Conservation (phyloP, 106 monocot species). For the Apostasia ramifera region DNA sequence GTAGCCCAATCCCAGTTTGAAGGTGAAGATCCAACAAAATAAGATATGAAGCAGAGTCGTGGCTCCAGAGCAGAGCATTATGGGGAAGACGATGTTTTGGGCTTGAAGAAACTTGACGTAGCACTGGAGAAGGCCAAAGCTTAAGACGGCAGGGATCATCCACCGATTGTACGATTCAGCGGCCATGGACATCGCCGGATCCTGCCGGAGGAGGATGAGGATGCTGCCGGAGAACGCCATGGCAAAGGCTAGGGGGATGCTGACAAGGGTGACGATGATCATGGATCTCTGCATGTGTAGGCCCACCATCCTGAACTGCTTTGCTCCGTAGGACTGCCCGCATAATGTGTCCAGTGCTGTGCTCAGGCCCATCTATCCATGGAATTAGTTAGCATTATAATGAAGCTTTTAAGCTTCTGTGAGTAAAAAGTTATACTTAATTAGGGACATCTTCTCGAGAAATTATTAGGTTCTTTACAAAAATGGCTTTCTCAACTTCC, state of each 20-base stretch:
- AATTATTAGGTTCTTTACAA: no score
- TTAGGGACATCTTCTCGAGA: no score
- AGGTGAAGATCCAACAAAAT: constrained; percentile 54
- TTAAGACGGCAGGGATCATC: constrained; percentile 65
- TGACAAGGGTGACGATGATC: constrained; percentile 34
- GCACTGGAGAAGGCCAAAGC: constrained; percentile 61
- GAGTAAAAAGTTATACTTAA: no score
- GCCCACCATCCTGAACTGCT: constrained; percentile 52
- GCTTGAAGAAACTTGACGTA: constrained; percentile 34
- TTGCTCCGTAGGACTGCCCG: constrained; percentile 69
- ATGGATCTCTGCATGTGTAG: constrained; percentile 54
- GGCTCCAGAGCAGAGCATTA: constrained; percentile 43
- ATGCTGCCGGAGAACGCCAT: constrained; percentile 53
- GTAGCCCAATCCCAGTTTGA: constrained; percentile 20
- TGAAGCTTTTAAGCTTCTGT: no score
- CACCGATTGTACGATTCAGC: constrained; percentile 50
- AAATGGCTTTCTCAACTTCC: no score
- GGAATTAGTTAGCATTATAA: no score
- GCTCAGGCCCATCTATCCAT: constrained; percentile 47
- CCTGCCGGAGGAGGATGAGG: constrained; percentile 41
- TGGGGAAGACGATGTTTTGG: constrained; percentile 54
- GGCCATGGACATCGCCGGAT: constrained; percentile 51
- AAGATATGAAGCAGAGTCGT: constrained; percentile 48
- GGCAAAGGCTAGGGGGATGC: constrained; percentile 42
- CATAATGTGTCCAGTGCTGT: constrained; percentile 76